Conservation (phyloP, 2,329 filamentous ascomycete genomes). For the Pestalotiopsis sp. region DNA sequence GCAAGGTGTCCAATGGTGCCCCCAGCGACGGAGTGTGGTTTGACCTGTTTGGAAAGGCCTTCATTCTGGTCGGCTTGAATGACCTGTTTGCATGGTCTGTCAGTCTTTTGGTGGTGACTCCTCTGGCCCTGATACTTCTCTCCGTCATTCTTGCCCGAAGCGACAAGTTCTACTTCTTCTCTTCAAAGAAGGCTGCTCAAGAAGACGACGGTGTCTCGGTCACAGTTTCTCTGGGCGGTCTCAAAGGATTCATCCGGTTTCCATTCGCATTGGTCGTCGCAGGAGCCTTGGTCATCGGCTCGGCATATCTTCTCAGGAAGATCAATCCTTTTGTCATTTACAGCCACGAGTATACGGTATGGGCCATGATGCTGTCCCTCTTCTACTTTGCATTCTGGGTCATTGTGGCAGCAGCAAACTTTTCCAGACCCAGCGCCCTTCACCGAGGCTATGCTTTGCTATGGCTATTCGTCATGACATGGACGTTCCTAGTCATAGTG, state of each 20-base stretch:
- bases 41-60: slow-evolving; percentile 80
- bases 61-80: slow-evolving; percentile 78
- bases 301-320: slow-evolving; percentile 77
- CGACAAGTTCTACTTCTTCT: slow-evolving; percentile 90
- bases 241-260: slow-evolving; percentile 83
- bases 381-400: slow-evolving; percentile 86
- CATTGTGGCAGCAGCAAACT: slow-evolving; percentile 69
- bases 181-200: slow-evolving; percentile 58
- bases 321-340: slow-evolving; percentile 91
- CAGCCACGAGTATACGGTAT: slow-evolving; percentile 78
- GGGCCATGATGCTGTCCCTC: slow-evolving; percentile 82
- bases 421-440: slow-evolving; percentile 81
- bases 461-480: slow-evolving; percentile 81
- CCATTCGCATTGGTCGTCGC: slow-evolving; percentile 75
- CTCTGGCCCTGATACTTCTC: slow-evolving; percentile 71
- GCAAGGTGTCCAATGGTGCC: slow-evolving; percentile 67
- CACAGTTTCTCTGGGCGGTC: slow-evolving; percentile 69
- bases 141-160: slow-evolving; percentile 69
- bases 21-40: slow-evolving; percentile 85
- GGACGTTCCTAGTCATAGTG: slow-evolving; percentile 71
- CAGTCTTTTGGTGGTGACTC: slow-evolving; percentile 78
- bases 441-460: slow-evolving; percentile 80
- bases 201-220: slow-evolving; percentile 61
- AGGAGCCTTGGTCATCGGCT: slow-evolving; percentile 68
- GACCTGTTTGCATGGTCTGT: slow-evolving; percentile 89